Conservation (phyloP, 495 filamentous ascomycete species). For the Hypoxylon rickii region DNA sequence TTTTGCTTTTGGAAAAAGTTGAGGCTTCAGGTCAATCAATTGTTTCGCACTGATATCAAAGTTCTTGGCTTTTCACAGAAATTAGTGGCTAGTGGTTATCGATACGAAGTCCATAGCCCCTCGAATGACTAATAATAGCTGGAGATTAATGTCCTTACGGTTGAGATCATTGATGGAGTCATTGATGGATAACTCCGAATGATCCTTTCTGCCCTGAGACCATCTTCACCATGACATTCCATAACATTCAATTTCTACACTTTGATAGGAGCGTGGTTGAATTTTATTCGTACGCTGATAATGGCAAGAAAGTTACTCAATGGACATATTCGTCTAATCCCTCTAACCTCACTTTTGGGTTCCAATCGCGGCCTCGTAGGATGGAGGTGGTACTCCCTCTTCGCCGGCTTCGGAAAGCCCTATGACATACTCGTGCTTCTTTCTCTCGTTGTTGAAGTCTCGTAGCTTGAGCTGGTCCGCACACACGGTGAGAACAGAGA, state of each 20-base stretch:
- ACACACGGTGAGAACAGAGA: conserved; percentile 1
- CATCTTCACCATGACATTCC: too few species aligned
- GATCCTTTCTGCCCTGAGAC: too few species aligned
- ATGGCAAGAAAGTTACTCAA: not conserved
- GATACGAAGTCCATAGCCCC: too few species aligned
- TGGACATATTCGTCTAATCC: not conserved
- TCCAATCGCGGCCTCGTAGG: conserved; percentile 5
- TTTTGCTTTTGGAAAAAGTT: conserved; percentile 22
- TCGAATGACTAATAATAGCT: too few species aligned
- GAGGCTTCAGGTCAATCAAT: conserved; percentile 16
- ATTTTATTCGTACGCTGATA: too few species aligned
- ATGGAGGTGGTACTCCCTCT: conserved; percentile 6
- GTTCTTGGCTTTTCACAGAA: not conserved
- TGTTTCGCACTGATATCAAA: conserved; percentile 4
- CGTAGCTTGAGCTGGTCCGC: conserved; percentile 5
- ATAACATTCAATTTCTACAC: too few species aligned
- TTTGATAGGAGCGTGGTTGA: too few species aligned
- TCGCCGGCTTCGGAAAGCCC: not conserved
- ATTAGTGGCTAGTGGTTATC: conserved; percentile 4
- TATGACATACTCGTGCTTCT: conserved; percentile 7
- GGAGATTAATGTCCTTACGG: too few species aligned
- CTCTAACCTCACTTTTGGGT: not conserved
- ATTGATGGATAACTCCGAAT: too few species aligned
- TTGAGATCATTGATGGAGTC: too few species aligned
- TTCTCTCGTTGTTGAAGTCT: not conserved